These are phyloP conservation scores for Lachnellula cervina DNA, from an alignment of 2,329 filamentous ascomycete genomes.

Conservation along the genomic window DNA sequence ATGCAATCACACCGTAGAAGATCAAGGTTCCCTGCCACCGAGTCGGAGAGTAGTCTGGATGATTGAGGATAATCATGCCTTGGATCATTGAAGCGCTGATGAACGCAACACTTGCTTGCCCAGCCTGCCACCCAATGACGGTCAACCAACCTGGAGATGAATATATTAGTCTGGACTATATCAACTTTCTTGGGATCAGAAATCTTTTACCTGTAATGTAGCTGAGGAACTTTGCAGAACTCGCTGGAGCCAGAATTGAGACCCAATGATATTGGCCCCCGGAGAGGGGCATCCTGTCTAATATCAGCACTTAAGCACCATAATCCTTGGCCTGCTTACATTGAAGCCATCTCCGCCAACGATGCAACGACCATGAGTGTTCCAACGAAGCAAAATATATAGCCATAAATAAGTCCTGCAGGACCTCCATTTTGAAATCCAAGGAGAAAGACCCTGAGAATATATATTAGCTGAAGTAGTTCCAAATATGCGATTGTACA, in stretches of 20 bases:
- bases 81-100: conserved; percentile 45
- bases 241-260: conserved; percentile 37
- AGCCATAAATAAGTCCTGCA: conserved; percentile 19
- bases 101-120: conserved; percentile 31
- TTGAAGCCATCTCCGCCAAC: conserved; percentile 21
- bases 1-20: conserved; percentile 37
- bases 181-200: too few species aligned
- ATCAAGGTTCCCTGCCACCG: conserved; percentile 40
- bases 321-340: conserved; percentile 12
- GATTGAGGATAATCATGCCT: conserved; percentile 35
- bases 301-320: background rate
- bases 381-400: conserved; percentile 15
- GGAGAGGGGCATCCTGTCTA: conserved; percentile 43
- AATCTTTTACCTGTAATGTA: conserved; percentile 42
- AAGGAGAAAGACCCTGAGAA: conserved; percentile 12
- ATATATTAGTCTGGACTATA: too few species aligned
- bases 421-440: conserved; percentile 22
- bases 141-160: conserved; percentile 40
- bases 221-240: conserved; percentile 46
- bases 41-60: conserved; percentile 32
- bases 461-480: background rate
- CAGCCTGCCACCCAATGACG: conserved; percentile 43
- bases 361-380: conserved; percentile 13
- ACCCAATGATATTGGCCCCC: conserved; percentile 57
- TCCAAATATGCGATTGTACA: background rate